Conservation (phyloP, 1,284 basidiomycete species). For the Ganoderma meredithae region DNA sequence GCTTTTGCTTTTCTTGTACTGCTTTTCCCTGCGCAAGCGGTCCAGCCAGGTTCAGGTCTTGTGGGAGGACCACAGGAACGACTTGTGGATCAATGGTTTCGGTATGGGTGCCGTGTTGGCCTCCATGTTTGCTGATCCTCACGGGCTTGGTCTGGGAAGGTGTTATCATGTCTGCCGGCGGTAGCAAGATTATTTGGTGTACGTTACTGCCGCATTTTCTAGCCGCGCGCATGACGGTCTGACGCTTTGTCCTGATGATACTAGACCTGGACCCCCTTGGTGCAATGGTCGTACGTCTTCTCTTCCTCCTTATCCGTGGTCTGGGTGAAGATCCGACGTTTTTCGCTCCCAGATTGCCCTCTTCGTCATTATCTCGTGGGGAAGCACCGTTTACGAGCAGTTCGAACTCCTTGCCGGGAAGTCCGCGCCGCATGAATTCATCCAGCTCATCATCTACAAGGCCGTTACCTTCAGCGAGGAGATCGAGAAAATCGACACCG, state of each 20-base stretch:
- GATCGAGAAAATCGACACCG: conserved; percentile 89
- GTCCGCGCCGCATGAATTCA: conserved; percentile 89
- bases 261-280: conserved; percentile 85
- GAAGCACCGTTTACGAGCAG: conserved; percentile 76
- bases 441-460: conserved; percentile 93
- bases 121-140: background rate
- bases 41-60: conserved; percentile 92
- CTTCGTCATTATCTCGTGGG: conserved; percentile 85
- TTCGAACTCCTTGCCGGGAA: conserved; percentile 93
- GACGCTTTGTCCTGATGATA: background rate
- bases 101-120: conserved; percentile 47
- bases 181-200: conserved; percentile 89
- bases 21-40: conserved; percentile 76
- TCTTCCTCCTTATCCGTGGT: background rate
- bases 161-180: conserved; percentile 90
- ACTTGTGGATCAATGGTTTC: conserved; percentile 83
- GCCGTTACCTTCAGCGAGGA: conserved; percentile 87
- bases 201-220: conserved; percentile 5
- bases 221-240: no score
- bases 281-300: conserved; percentile 69
- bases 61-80: conserved; percentile 96
- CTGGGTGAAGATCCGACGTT: background rate
- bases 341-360: conserved; percentile 65
- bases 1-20: conserved; percentile 87
- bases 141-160: conserved; percentile 52